Percentiles rank a stretch among this genome's conserved stretches.
These are phyloP conservation scores for Dissoconium aciculare DNA, from an alignment of 2,329 filamentous ascomycete genomes.

Conservation along the genomic window DNA sequence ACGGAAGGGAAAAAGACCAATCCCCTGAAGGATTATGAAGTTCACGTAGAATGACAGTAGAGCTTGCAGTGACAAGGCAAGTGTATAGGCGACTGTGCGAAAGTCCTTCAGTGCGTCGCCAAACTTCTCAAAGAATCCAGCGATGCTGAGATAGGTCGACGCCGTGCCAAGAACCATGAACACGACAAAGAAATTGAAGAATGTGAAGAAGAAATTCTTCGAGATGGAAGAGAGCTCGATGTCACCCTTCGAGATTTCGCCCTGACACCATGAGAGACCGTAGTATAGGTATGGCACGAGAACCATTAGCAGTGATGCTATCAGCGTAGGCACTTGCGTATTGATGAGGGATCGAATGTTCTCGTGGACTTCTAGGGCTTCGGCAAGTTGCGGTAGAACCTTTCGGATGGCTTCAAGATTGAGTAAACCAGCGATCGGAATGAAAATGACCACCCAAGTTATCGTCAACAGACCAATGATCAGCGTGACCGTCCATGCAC, in stretches of 20 bases:
- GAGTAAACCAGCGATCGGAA: constrained; percentile 62
- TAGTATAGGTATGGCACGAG: constrained; percentile 89
- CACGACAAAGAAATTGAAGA: constrained; percentile 96
- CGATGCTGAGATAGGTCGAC: constrained; percentile 47
- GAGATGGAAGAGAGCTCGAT: constrained; percentile 89
- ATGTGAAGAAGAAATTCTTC: constrained; percentile 96
- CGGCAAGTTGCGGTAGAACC: constrained; percentile 54
- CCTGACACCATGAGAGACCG: constrained; percentile 78
- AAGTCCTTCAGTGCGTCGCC: constrained; percentile 65
- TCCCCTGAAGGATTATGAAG: constrained; percentile 80
- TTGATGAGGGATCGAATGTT: constrained; percentile 64
- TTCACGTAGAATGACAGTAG: constrained; percentile 81
- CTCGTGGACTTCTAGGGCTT: constrained; percentile 51
- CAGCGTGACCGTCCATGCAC: constrained; percentile 70
- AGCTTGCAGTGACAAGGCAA: constrained; percentile 60
- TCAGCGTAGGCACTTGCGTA: constrained; percentile 72
- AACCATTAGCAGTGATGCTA: constrained; percentile 75
- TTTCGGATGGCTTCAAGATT: constrained; percentile 67
- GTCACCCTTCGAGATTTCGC: constrained; percentile 88
- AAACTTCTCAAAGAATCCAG: constrained; percentile 44
- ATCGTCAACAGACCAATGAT: constrained; percentile 72
- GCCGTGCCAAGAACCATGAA: constrained; percentile 80
- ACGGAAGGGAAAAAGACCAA: constrained; percentile 88
- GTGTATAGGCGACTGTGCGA: constrained; percentile 55
- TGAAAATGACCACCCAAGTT: constrained; percentile 74